A percentile compares a stretch with the other conserved stretches of the same genome.
Conservation (phyloP, 805 yeast species). For the Cyberlindnera lachancei region DNA sequence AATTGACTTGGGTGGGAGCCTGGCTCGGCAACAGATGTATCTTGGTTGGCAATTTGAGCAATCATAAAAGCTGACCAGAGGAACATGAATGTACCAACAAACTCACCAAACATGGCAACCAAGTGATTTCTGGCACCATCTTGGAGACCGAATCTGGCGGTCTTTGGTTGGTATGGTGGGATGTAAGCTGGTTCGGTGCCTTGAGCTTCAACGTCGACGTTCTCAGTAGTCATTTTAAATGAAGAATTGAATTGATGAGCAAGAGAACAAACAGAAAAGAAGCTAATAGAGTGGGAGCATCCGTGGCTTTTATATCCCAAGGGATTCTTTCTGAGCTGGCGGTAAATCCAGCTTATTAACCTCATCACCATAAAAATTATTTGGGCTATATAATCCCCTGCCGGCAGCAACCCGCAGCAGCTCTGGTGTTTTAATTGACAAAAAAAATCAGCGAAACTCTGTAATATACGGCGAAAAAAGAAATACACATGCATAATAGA, state of each 20-base stretch:
- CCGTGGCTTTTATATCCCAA: too few relatives aligned
- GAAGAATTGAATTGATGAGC: not conserved
- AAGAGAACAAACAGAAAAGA: not conserved
- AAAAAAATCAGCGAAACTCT: too few relatives aligned
- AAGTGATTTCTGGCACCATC: conserved; percentile 50
- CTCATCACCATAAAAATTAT: too few relatives aligned
- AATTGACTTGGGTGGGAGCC: conserved; percentile 60
- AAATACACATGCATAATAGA: too few relatives aligned
- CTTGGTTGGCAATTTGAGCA: conserved; percentile 76
- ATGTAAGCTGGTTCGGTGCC: conserved; percentile 34
- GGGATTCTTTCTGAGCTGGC: too few relatives aligned
- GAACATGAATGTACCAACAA: conserved; percentile 80
- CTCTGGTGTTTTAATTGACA: too few relatives aligned
- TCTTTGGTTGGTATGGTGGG: conserved; percentile 29
- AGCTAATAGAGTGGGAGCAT: not conserved
- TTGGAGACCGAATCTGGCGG: conserved; percentile 30
- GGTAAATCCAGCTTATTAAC: too few relatives aligned
- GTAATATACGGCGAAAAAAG: too few relatives aligned
- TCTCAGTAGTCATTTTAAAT: not conserved
- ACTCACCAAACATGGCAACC: conserved; percentile 71
- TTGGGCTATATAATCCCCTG: too few relatives aligned
- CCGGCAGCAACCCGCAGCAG: too few relatives aligned
- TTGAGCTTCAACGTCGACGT: conserved; percentile 29
- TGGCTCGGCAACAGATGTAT: conserved; percentile 24
- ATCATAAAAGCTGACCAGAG: conserved; percentile 75